Evolutionary conservation across 345 rosid species (phyloP).

Genomic region (Rubroshorea leprosula): DNA sequence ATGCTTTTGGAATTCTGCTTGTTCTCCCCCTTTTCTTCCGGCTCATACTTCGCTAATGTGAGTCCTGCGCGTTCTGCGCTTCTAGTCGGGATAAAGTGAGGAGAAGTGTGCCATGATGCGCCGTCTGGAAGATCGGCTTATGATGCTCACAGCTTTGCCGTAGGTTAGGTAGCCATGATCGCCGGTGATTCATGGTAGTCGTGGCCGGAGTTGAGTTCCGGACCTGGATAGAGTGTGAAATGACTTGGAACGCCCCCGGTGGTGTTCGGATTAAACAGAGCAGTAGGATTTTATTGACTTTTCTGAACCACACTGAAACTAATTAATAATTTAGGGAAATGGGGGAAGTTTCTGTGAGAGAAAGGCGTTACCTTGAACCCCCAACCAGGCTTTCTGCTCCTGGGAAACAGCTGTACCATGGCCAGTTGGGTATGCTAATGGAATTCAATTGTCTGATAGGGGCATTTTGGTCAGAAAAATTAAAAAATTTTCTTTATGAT

Average conservation of each 20-base stretch:
- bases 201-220: neutral
- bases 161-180: constrained; percentile 2
- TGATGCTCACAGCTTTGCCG: too few relatives aligned
- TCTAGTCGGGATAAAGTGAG: neutral
- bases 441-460: constrained; percentile 4
- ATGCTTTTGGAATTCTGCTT: neutral
- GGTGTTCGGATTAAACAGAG: neutral
- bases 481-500: neutral
- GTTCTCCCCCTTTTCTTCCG: neutral
- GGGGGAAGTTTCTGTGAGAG: constrained; percentile 15
- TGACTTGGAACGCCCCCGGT: constrained; percentile 23
- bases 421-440: constrained; percentile 1
- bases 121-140: constrained; percentile 11
- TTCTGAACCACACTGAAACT: constrained; percentile 2
- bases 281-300: constrained; percentile 20
- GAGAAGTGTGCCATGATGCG: neutral
- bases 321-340: neutral
- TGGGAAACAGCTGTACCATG: constrained; percentile 19
- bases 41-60: neutral
- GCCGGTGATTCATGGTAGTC: constrained; percentile 14
- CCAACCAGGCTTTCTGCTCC: constrained; percentile 12
- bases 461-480: constrained; percentile 20
- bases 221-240: constrained; percentile 14
- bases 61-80: neutral
- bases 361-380: constrained; percentile 3